Conservation (phyloP, 768 basidiomycete genomes). For the Phylloporus sp. region DNA sequence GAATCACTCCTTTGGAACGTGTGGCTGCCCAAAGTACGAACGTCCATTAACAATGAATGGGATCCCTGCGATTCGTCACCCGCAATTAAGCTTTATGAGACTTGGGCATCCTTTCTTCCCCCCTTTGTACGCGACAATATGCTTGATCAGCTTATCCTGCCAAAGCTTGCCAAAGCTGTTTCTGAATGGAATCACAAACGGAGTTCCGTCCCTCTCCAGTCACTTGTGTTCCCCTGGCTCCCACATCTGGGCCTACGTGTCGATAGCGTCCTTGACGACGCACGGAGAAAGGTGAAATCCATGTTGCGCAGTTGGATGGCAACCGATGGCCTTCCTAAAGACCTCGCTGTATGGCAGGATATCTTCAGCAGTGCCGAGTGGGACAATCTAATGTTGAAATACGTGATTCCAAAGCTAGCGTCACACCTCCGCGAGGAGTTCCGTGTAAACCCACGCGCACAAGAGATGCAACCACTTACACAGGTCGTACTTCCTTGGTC, state of each 20-base stretch:
- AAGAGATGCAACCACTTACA: conserved; percentile 80
- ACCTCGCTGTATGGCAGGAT: conserved; percentile 77
- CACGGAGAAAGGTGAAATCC: conserved; percentile 79
- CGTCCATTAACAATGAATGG: conserved; percentile 95
- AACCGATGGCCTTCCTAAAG: conserved; percentile 69
- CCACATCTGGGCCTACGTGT: conserved; percentile 80
- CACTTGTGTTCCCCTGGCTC: conserved; percentile 93
- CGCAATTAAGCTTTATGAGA: conserved; percentile 79
- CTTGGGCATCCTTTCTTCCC: conserved; percentile 85
- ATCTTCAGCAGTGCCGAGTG: conserved; percentile 82
- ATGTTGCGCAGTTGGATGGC: conserved; percentile 73
- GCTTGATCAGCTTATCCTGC: conserved; percentile 91
- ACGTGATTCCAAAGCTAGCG: conserved; percentile 89
- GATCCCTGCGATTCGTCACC: conserved; percentile 65
- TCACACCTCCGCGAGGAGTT: conserved; percentile 79
- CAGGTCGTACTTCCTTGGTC: conserved; percentile 72
- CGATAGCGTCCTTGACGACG: conserved; percentile 83
- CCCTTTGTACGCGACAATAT: conserved; percentile 92
- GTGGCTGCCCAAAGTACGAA: conserved; percentile 95
- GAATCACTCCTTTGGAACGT: conserved; percentile 92
- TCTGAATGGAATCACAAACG: conserved; percentile 75
- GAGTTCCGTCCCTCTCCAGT: conserved; percentile 58
- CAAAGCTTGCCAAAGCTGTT: conserved; percentile 84
- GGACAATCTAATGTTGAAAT: conserved; percentile 88
- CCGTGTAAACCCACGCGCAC: conserved; percentile 84